A percentile compares a stretch with the other conserved stretches of the same genome.
Evolutionary conservation across 1,139 yeast species (phyloP).

Genomic region (Schizosaccharomyces versatilis): DNA sequence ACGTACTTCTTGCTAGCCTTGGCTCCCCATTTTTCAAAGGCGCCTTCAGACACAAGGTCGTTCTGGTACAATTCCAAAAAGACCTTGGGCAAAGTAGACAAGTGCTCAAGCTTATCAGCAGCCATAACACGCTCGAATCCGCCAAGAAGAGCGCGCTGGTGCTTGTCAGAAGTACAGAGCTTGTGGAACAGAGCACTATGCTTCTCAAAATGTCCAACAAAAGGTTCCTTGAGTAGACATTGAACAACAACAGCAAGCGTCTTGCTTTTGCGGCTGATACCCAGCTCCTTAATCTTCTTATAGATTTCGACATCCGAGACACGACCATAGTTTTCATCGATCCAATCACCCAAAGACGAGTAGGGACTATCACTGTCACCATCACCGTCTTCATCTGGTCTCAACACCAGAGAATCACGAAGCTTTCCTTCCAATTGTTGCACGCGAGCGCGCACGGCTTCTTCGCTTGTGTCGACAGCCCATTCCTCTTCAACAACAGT

Average conservation of each 20-base stretch:
- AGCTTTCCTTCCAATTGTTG: constrained; percentile 48
- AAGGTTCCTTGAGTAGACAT: constrained; percentile 59
- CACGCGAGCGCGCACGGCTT: constrained; percentile 87
- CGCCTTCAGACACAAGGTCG: constrained; percentile 70
- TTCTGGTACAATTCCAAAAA: constrained; percentile 59
- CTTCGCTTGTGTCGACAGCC: constrained; percentile 96
- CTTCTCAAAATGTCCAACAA: constrained; percentile 45
- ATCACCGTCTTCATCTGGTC: constrained; percentile 17
- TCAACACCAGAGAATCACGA: constrained; percentile 14
- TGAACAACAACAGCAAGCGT: constrained; percentile 85
- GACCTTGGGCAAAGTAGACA: constrained; percentile 57
- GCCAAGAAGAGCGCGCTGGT: constrained; percentile 77
- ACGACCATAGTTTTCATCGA: constrained; percentile 36
- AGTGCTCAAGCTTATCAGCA: constrained; percentile 52
- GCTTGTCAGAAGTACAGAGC: constrained; percentile 35
- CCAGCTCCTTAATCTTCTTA: constrained; percentile 68
- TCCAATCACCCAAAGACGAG: constrained; percentile 82
- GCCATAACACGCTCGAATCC: constrained; percentile 91
- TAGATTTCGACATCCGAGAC: constrained; percentile 79
- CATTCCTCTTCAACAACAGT: constrained; percentile 64
- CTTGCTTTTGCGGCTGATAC: constrained; percentile 47
- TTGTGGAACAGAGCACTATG: constrained; percentile 42
- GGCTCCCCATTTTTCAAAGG: constrained; percentile 63
- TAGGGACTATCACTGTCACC: constrained; percentile 25
- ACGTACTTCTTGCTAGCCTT: constrained; percentile 85